Evolutionary conservation across 1,284 basidiomycete genomes (phyloP).

Genomic region (Microbotryomycetes sp.): DNA sequence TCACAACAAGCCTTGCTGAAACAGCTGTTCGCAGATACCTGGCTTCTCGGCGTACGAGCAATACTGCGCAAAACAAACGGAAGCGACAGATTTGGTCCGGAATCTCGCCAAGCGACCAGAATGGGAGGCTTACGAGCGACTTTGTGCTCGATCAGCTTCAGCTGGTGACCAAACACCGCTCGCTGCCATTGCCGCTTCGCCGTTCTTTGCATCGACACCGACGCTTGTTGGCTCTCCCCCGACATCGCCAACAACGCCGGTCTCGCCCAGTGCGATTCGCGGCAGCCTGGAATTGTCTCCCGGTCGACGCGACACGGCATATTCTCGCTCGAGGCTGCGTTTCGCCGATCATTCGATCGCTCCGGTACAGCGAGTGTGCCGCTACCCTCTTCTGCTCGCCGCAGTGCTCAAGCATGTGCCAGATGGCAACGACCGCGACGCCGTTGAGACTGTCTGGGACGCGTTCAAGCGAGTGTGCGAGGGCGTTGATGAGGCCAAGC

Average conservation of each 20-base stretch:
- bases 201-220: slow-evolving; percentile 13
- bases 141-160: slow-evolving; percentile 44
- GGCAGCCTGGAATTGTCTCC: neutral
- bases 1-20: neutral
- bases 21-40: slow-evolving; percentile 23
- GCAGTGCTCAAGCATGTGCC: slow-evolving; percentile 31
- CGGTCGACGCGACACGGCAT: neutral
- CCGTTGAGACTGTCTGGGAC: neutral
- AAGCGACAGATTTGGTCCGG: slow-evolving; percentile 65
- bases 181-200: slow-evolving; percentile 4
- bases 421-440: neutral
- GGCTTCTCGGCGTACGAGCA: slow-evolving; percentile 68
- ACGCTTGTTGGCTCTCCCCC: neutral
- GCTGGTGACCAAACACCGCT: slow-evolving; percentile 14
- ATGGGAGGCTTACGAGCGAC: slow-evolving; percentile 73
- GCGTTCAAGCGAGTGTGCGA: slow-evolving; percentile 17
- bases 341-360: slow-evolving; percentile 38
- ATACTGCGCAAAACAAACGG: slow-evolving; percentile 75
- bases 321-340: slow-evolving; percentile 20
- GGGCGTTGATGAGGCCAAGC: slow-evolving; percentile 30
- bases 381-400: slow-evolving; percentile 36
- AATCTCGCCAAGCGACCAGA: slow-evolving; percentile 53
- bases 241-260: neutral
- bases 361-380: slow-evolving; percentile 37
- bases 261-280: neutral